Base-by-base conservation (phyloP, 768 basidiomycete species). In the Mycena amicta region DNA sequence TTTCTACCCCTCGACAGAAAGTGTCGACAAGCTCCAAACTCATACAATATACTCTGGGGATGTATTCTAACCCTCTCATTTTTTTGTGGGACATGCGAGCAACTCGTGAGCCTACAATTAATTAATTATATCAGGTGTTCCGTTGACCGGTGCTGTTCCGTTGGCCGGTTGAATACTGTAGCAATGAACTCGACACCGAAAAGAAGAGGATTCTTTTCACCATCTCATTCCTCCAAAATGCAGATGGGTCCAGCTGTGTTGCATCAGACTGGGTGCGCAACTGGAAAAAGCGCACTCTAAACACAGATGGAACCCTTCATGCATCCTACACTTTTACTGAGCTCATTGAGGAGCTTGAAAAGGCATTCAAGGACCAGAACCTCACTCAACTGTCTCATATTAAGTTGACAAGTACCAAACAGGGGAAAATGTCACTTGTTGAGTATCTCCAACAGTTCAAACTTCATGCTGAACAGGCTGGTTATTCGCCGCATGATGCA, bases 281-380 rank as follows among this genome's bases (percentile, higher is more conserved):
- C 33, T 37, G 33, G 33, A 37, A 37, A 37, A 37, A 37, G 33
- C 18, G 33, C 33, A 37, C 33, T 37, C 33, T 37, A 18, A 37
- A 43, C 13, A 20, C 20, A 28, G 39, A 25, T 39, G n/a, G 27
- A 5, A 27, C 40, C 4, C 37, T 53, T 29, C 39, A 20, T n/a
- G 2, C 4, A 5, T 22, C 40, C 27, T 53, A 43, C 12, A 43
- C 26, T 1, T 53, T 43, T 20, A 13, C 22, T 3, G 5, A 26
- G 3, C 40, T 53, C 3, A 12, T 43, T 3, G 5, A 1, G 1
- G 52, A 53, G n/a, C 18, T 53, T 5, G 39, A 43, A 25, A 27
- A 16, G 18, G 39, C 52, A 20, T 53, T 43, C 40, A 53, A 40
- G 40, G 52, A 53, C 29, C 52, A 53, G 27, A 53, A 53, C 52